Conservation (phyloP, 768 basidiomycete species). For the Leccinellum rugosiceps region DNA sequence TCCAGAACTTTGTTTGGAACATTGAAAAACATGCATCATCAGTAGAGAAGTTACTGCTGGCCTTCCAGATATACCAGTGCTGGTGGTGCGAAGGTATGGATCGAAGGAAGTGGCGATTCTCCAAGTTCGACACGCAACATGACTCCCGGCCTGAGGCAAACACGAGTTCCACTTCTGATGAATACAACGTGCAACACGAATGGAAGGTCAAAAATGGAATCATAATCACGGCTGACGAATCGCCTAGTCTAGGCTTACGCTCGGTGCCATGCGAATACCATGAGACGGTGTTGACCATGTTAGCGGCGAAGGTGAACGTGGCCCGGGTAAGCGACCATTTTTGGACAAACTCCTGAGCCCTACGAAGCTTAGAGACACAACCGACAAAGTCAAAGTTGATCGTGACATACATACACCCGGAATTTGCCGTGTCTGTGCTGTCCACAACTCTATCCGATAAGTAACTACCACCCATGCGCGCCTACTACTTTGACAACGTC, state of each 20-base stretch:
- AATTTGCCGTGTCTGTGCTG: not conserved
- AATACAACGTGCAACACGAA: slow-evolving; percentile 17
- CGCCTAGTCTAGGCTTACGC: not conserved
- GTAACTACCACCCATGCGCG: slow-evolving; percentile 49
- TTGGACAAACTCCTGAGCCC: not conserved
- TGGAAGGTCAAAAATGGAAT: not conserved
- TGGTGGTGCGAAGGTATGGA: not conserved
- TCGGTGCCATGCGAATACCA: slow-evolving; percentile 1
- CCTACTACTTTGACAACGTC: slow-evolving; percentile 72
- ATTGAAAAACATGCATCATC: slow-evolving; percentile 7
- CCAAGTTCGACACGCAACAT: not conserved
- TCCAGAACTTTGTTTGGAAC: not conserved
- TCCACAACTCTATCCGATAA: too few species aligned
- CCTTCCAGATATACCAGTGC: not conserved
- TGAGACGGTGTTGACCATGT: not conserved
- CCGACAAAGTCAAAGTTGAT: too few species aligned
- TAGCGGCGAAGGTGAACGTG: not conserved
- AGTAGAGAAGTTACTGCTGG: not conserved
- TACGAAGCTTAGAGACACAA: not conserved
- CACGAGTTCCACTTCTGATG: slow-evolving; percentile 9
- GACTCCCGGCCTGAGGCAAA: not conserved
- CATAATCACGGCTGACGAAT: not conserved
- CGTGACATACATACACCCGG: not conserved
- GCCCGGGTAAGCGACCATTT: not conserved
- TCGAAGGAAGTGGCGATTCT: not conserved